Evolutionary conservation across 2,329 filamentous ascomycete species (phyloP), one percentile per base, ranked within the genome.

Genomic region (Taxawa tesnikishii): DNA sequence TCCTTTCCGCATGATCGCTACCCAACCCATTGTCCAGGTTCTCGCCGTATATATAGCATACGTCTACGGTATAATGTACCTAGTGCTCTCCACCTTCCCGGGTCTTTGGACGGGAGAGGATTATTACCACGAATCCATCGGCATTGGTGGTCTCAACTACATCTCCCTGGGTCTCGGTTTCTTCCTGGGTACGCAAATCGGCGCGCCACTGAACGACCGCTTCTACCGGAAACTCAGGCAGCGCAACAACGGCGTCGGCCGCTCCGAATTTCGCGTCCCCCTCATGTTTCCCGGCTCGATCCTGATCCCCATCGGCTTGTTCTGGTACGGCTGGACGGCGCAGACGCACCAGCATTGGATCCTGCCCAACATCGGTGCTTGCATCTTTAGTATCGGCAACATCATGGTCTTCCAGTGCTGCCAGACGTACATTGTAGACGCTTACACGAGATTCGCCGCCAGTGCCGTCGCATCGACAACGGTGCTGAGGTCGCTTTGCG

Each of bases 381-480:
- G 59, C 1, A 56, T 73, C 3, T 67, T 74, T 12, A 67, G 69
- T 0, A 51, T 63, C 1, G 72, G 71, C 0, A 63, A 70, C 32
- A 67, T 75, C 28, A 58, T 70, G 1, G 58, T 63, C 0, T 78
- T 75, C 39, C 68, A 70, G 47, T 68, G 68, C 18, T 64, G 70
- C 26, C 68, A 74, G 31, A 73, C 71, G 3, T 79, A 79, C 42
- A 60, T 79, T 2, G 66, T 79, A 11, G 73, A 78, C 33, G 55
- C 58, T 0, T 68, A 60, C 38, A 60, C 62, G 0, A 48, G 57
- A 1, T 63, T 62, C 32, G 60, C 65, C 0, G 65, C 65, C 1
- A 59, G 53, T 32, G 67, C 66, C 0, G 63, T 68, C 26, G 70
- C 68, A 0, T 70, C 68, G 0, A 67, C 67, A 9, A 67, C 68